Evolutionary conservation across 352 stramenopile species (phyloP), one percentile per base, ranked within the genome.

Genomic region (Globisporangium cederbergense): DNA sequence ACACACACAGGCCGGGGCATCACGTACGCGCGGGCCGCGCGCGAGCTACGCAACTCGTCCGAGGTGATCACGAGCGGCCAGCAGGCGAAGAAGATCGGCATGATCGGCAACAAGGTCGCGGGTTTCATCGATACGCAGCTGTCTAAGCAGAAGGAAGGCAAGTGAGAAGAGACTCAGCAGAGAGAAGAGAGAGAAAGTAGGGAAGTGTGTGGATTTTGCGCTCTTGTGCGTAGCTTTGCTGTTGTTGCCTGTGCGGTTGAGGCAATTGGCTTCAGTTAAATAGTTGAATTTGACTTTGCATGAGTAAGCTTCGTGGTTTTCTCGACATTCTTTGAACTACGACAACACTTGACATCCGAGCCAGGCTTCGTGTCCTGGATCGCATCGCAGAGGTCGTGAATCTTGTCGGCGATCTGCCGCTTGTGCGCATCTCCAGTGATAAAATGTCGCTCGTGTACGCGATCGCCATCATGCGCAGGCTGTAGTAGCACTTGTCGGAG

Each of bases 31-130:
- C 82, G 85, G 18, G 85, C 85, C 8, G 85, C 85, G 30, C 75
- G 75, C 2, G 70, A 86, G 55, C 52, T 93, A 22, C 69, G 74
- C 16, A 60, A 81, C 58, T 78, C 77, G 13, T 66, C 72, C 11
- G 56, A 75, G 60, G 73, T 68, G n/a, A 73, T 93, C 60, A 86
- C 40, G 28, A 85, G 62, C 40, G 75, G 78, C 1, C 20, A 51
- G 42, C 74, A 91, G n/a, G 81, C 77, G 18, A 87, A 81, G 63
- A 73, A 74, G 50, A 56, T 91, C 14, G 79, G 68, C 4, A 71
- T 81, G 55, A 77, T 93, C 36, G 82, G 85, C 8, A 69, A 84
- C 68, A 90, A 86, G 59, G 81, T 93, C 6, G 82, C 76, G 0
- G 22, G 46, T 3, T 88, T 86, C 58, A 75, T 93, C 53, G 81